Percentiles rank a stretch among this genome's conserved stretches.
Conservation (phyloP, 2,329 filamentous ascomycete species). For the Pleoardoris graminearum region DNA sequence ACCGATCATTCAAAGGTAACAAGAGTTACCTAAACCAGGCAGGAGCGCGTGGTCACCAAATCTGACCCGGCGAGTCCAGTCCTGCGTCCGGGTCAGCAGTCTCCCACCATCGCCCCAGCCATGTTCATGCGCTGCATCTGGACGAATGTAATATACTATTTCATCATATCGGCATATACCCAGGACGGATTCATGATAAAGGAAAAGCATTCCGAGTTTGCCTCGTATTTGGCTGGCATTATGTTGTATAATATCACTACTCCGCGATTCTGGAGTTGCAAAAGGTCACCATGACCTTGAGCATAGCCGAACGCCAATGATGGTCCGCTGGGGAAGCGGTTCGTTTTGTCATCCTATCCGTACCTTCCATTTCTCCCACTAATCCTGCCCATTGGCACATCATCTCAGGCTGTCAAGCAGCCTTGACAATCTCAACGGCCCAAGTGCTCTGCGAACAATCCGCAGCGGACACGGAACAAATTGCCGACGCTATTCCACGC, state of each 20-base stretch:
- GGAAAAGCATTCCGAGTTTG: conserved; percentile 6
- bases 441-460: not conserved
- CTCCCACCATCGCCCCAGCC: not conserved
- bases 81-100: not conserved
- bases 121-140: not conserved
- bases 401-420: not conserved
- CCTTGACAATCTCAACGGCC: not conserved
- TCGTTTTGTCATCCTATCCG: not conserved
- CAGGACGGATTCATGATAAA: conserved; percentile 1
- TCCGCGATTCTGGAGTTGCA: not conserved
- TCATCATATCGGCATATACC: conserved; percentile 3
- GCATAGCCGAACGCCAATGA: not conserved
- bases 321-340: not conserved
- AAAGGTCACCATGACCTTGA: not conserved
- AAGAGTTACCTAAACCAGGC: not conserved
- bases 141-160: conserved; percentile 3
- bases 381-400: not conserved
- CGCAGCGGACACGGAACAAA: not conserved
- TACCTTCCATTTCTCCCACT: not conserved
- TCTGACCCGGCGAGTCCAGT: not conserved
- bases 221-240: conserved; percentile 1
- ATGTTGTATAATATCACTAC: conserved; percentile 8
- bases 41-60: not conserved
- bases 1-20: not conserved
- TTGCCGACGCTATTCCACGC: not conserved